A percentile compares a stretch with the other conserved stretches of the same genome.
phyloP scores from a whole-genome alignment of 768 basidiomycete genomes.

The Leccinum incarnatum region DNA sequence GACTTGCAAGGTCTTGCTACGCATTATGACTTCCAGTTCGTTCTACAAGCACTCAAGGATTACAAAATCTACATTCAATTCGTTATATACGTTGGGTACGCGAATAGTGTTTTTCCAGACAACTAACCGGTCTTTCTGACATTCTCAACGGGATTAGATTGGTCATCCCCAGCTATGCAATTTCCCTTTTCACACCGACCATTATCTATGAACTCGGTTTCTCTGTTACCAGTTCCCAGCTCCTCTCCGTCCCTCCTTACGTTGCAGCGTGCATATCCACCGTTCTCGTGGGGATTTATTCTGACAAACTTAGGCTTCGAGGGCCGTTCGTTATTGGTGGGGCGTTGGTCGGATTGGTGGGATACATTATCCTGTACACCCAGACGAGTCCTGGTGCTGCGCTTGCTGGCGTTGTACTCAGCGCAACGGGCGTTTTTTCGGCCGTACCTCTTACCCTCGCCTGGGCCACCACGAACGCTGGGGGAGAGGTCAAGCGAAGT shows the following conservation, averaged over 20 bases:
- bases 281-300: slow-evolving; percentile 36
- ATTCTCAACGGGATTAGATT: slow-evolving; percentile 24
- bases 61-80: slow-evolving; percentile 37
- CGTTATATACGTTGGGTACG: slow-evolving; percentile 40
- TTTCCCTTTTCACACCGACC: slow-evolving; percentile 48
- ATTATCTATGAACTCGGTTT: slow-evolving; percentile 49
- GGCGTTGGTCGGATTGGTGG: slow-evolving; percentile 40
- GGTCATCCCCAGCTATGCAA: slow-evolving; percentile 42
- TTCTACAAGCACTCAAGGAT: slow-evolving; percentile 47
- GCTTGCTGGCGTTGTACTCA: slow-evolving; percentile 47
- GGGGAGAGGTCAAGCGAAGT: slow-evolving; percentile 51
- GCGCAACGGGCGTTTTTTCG: slow-evolving; percentile 49
- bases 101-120: background rate
- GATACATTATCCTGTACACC: slow-evolving; percentile 46
- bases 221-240: slow-evolving; percentile 45
- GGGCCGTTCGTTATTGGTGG: slow-evolving; percentile 49
- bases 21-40: slow-evolving; percentile 42
- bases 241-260: slow-evolving; percentile 48
- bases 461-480: slow-evolving; percentile 53
- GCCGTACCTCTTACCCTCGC: slow-evolving; percentile 41
- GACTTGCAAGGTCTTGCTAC: slow-evolving; percentile 44
- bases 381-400: slow-evolving; percentile 14
- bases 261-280: slow-evolving; percentile 40
- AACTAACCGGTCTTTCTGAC: slow-evolving; percentile 2
- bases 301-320: slow-evolving; percentile 40